These are phyloP conservation scores for Casaregolazyma suthepensis DNA, from an alignment of 1,139 yeast species.

Conservation along the genomic window DNA sequence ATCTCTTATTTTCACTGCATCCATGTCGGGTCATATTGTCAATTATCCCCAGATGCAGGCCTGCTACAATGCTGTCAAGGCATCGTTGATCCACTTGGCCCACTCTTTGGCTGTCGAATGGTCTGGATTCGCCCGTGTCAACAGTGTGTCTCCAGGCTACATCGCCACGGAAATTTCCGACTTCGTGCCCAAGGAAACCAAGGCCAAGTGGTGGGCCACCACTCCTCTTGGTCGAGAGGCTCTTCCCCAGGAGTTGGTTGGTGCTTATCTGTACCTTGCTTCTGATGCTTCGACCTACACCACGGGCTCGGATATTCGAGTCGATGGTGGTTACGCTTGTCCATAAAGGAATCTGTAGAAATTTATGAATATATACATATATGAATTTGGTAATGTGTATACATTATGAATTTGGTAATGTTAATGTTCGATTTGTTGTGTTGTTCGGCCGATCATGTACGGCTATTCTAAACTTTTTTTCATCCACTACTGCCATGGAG, in stretches of 20 bases:
- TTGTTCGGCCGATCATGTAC: background rate
- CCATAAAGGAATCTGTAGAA: constrained; percentile 18
- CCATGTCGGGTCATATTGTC: constrained; percentile 87
- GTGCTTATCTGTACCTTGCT: constrained; percentile 82
- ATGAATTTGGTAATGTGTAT: background rate
- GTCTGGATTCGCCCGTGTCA: constrained; percentile 85
- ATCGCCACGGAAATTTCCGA: constrained; percentile 66
- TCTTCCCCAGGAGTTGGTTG: constrained; percentile 70
- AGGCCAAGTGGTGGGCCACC: constrained; percentile 58
- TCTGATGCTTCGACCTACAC: constrained; percentile 82
- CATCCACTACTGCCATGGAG: constrained; percentile 4
- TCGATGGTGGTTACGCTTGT: constrained; percentile 74
- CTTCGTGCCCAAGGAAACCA: constrained; percentile 48
- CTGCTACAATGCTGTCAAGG: constrained; percentile 88
- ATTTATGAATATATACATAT: background rate
- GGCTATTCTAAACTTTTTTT: background rate
- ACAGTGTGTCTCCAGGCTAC: constrained; percentile 83
- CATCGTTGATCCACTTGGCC: constrained; percentile 73
- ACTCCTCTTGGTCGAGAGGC: constrained; percentile 86
- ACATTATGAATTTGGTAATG: background rate
- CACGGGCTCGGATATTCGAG: constrained; percentile 74
- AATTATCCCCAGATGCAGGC: constrained; percentile 86
- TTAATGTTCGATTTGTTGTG: background rate
- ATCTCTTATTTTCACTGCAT: constrained; percentile 75
- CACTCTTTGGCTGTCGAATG: constrained; percentile 84